Base-by-base conservation (phyloP, 352 stramenopile species). In the Phytophthora idaei region DNA sequence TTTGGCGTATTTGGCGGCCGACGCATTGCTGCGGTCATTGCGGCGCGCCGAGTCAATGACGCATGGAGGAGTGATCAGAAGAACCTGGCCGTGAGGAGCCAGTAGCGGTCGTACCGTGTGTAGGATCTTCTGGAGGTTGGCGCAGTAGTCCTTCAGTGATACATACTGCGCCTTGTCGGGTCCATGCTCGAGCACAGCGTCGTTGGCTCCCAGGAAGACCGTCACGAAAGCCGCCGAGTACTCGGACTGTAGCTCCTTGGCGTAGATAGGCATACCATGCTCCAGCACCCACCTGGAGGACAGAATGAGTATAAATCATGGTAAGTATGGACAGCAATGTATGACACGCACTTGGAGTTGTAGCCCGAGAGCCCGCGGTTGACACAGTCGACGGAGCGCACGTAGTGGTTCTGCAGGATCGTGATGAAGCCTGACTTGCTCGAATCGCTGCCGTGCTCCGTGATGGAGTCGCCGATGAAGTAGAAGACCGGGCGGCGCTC, bases 391-490 rank as follows among this genome's bases (percentile, higher is more conserved):
- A 76, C 72, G 3, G 77, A 87, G 27, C 81, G 84, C 28, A 82
- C 66, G 39, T 83, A 87, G 53, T 80, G 61, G 15, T 87, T 69
- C 41, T 79, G 72, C 45, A 92, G 51, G 5, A 80, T 63, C 0
- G 61, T 64, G 36, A 71, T 73, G 65, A 81, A 92, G n/a, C 84
- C 84, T 28, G 60, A 57, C 32, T 61, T 56, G n/a, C 73, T 49
- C 2, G 58, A 61, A 14, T 81, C 64, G 15, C 67, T 76, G 8
- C 66, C 80, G 41, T 70, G 63, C 58, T 91, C 60, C 15, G 83
- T 91, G 57, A 90, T 83, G 50, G 84, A 92, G 69, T 92, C 84
- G 0, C 83, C 83, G 25, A 80, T 71, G 42, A 89, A 79, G 31
- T 87, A 65, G 47, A 88, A 64, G 29, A 74, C 61, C 28, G 78